A percentile compares a stretch with the other conserved stretches of the same genome.
Conservation (phyloP, 768 basidiomycete genomes). For the Termitomyces sp. region DNA sequence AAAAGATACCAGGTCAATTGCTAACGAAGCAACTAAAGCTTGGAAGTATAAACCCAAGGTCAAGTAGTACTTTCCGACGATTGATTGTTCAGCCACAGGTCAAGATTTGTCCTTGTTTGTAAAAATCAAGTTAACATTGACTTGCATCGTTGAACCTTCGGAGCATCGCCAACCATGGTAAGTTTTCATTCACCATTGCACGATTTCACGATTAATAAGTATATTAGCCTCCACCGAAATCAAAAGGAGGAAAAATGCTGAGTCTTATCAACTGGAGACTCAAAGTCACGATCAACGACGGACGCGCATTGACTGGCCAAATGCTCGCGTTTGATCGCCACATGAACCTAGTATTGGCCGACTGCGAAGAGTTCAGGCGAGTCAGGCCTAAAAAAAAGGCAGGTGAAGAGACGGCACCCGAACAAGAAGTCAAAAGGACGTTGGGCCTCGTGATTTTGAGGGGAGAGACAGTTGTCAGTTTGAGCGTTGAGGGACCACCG, state of each 20-base stretch:
- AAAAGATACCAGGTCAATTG: not conserved
- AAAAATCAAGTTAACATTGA: slow-evolving; percentile 10
- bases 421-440: slow-evolving; percentile 94
- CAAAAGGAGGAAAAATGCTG: slow-evolving; percentile 98
- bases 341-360: slow-evolving; percentile 98
- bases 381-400: slow-evolving; percentile 90
- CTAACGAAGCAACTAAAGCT: not conserved
- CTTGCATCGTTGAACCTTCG: slow-evolving; percentile 13
- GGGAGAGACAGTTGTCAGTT: slow-evolving; percentile 93
- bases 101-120: slow-evolving; percentile 23
- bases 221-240: slow-evolving; percentile 87
- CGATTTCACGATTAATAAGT: slow-evolving; percentile 12
- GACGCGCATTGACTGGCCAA: slow-evolving; percentile 91
- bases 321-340: slow-evolving; percentile 99
- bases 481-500: slow-evolving; percentile 93
- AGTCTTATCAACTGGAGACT: slow-evolving; percentile 96
- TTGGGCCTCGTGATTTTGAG: slow-evolving; percentile 96
- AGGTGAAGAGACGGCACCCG: slow-evolving; percentile 69
- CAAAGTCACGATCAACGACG: slow-evolving; percentile 96
- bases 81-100: slow-evolving; percentile 2
- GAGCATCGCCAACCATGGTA: slow-evolving; percentile 52
- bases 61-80: not conserved
- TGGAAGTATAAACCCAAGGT: no score
- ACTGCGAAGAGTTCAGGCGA: slow-evolving; percentile 96
- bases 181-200: slow-evolving; percentile 8